Conservation (phyloP, 176 grass and related monocot genomes). For the Cymbopogon citratus region DNA sequence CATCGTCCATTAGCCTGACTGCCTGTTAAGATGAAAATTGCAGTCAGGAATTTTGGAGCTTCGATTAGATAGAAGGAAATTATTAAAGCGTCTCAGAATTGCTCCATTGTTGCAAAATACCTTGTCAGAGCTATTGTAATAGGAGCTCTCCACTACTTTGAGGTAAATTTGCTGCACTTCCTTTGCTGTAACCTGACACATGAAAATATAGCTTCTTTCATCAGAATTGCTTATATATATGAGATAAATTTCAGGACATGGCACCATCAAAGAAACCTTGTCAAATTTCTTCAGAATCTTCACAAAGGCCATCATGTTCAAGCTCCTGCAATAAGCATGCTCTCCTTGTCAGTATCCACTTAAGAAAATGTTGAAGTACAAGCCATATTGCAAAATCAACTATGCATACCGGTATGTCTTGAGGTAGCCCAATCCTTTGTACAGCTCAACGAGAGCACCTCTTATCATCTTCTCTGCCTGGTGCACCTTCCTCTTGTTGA, state of each 20-base stretch:
- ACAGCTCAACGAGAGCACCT: constrained; percentile 80
- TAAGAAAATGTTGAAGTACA: neutral
- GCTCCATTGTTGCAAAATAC: constrained; percentile 29
- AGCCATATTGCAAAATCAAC: neutral
- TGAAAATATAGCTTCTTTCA: constrained; percentile 4
- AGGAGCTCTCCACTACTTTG: constrained; percentile 91
- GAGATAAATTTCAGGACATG: constrained; percentile 12
- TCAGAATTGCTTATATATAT: constrained; percentile 19
- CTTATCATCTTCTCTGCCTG: constrained; percentile 99
- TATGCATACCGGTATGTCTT: constrained; percentile 64
- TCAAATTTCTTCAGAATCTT: constrained; percentile 99
- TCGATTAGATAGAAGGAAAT: neutral
- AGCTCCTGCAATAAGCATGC: constrained; percentile 50
- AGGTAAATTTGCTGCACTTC: constrained; percentile 72
- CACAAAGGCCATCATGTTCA: constrained; percentile 95
- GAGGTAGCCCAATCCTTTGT: constrained; percentile 83
- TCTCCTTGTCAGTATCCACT: constrained; percentile 7
- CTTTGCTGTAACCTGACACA: constrained; percentile 71
- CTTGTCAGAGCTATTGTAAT: constrained; percentile 94
- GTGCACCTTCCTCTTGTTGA: constrained; percentile 85
- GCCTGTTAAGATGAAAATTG: constrained; percentile 45
- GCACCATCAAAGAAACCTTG: constrained; percentile 44
- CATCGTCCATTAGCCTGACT: constrained; percentile 83
- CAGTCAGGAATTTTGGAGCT: neutral
- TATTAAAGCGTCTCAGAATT: neutral